These are phyloP conservation scores for Peronospora farinosa DNA, from an alignment of 352 stramenopile genomes.

Conservation along the genomic window DNA sequence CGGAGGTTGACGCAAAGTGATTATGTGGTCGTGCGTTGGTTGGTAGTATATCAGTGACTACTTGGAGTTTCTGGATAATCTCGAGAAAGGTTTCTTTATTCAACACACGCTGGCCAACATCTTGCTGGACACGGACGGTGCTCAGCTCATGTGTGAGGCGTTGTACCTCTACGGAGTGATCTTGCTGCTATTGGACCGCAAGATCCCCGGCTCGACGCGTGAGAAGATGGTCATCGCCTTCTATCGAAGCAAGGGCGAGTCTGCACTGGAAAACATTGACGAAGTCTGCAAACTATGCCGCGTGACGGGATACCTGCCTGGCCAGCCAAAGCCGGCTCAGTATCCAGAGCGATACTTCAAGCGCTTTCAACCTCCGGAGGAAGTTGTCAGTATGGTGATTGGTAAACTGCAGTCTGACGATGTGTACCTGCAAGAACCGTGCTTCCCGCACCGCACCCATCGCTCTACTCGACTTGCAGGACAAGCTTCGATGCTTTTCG, in stretches of 20 bases:
- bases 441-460: constrained; percentile 90
- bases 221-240: constrained; percentile 91
- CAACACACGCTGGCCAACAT: constrained; percentile 93
- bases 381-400: constrained; percentile 90
- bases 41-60: constrained; percentile 88
- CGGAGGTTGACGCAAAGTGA: constrained; percentile 1
- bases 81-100: constrained; percentile 93
- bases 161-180: constrained; percentile 94
- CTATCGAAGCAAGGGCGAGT: constrained; percentile 85
- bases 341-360: constrained; percentile 88
- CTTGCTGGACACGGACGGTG: constrained; percentile 89
- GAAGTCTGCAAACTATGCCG: constrained; percentile 88
- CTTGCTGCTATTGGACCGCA: constrained; percentile 89
- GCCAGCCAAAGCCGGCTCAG: constrained; percentile 74
- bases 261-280: constrained; percentile 85
- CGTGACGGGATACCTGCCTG: constrained; percentile 85
- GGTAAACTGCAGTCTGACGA: constrained; percentile 92
- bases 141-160: constrained; percentile 91
- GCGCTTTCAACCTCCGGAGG: constrained; percentile 78
- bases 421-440: constrained; percentile 88
- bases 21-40: constrained; percentile 1
- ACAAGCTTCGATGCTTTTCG: constrained; percentile 93
- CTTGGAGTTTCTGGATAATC: constrained; percentile 87
- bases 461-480: constrained; percentile 85
- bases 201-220: constrained; percentile 80